phyloP scores from a whole-genome alignment of 345 rosid genomes.

The Citrus reticulata region DNA sequence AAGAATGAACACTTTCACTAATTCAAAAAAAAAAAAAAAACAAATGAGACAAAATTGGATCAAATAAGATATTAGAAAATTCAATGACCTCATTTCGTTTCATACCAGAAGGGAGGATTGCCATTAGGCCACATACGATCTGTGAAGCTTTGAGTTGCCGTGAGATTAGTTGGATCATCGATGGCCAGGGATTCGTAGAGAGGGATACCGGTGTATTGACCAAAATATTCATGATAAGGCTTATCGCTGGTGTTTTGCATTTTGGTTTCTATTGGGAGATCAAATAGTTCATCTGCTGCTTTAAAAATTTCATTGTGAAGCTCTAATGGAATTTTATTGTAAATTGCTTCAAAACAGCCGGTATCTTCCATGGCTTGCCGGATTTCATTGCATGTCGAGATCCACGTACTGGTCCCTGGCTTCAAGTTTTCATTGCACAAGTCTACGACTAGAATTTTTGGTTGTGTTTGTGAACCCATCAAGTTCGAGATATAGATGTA shows the following conservation, averaged over 20 bases:
- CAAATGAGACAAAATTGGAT: no score
- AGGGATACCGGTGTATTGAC: conserved; percentile 26
- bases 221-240: conserved; percentile 43
- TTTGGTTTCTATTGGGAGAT: background rate
- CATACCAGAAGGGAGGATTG: conserved; percentile 29
- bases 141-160: conserved; percentile 10
- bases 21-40: background rate
- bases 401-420: conserved; percentile 25
- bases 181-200: conserved; percentile 39
- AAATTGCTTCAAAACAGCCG: conserved; percentile 41
- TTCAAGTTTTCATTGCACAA: conserved; percentile 15
- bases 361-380: conserved; percentile 30
- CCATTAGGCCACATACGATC: conserved; percentile 38
- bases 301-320: conserved; percentile 6
- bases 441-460: conserved; percentile 30
- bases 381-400: conserved; percentile 7
- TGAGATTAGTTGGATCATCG: conserved; percentile 19
- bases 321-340: conserved; percentile 13
- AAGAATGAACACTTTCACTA: conserved; percentile 22
- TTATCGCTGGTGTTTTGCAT: conserved; percentile 11
- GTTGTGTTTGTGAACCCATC: conserved; percentile 29
- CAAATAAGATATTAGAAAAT: background rate
- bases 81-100: background rate
- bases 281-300: background rate
- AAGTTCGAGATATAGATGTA: background rate